Evolutionary conservation across 208 protist species (phyloP).

Genomic region (Crithidia acanthocephali): DNA sequence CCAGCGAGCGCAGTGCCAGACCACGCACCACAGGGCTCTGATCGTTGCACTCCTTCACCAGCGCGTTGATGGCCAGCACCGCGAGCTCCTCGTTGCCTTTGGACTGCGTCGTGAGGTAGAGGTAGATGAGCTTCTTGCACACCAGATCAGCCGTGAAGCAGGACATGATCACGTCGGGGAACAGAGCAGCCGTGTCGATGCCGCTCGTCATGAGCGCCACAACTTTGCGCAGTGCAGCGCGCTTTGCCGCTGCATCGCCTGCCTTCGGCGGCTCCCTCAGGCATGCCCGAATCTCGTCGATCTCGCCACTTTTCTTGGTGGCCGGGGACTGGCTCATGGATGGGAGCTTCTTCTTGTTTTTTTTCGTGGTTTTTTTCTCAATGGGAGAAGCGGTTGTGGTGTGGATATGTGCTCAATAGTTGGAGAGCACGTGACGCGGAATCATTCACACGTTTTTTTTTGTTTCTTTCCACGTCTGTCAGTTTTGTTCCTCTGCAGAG

Average conservation of each 20-base stretch:
- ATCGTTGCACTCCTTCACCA: constrained; percentile 94
- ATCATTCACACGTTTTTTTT: no score
- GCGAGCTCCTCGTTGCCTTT: constrained; percentile 91
- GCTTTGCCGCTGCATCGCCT: constrained; percentile 50
- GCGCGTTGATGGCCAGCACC: constrained; percentile 96
- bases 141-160: constrained; percentile 94
- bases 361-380: not conserved
- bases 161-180: constrained; percentile 93
- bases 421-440: no score
- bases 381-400: no score
- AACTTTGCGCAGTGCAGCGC: constrained; percentile 88
- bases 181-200: constrained; percentile 94
- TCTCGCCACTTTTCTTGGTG: constrained; percentile 36
- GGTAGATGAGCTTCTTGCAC: constrained; percentile 98
- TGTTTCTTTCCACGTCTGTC: no score
- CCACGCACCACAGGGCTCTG: constrained; percentile 95
- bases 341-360: not conserved
- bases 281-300: constrained; percentile 44
- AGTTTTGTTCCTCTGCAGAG: no score
- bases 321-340: constrained; percentile 11
- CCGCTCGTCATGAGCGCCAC: constrained; percentile 97
- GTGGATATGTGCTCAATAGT: no score
- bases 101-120: constrained; percentile 95
- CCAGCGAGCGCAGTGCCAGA: constrained; percentile 94
- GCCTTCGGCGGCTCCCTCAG: constrained; percentile 51